Percentiles rank a stretch among this genome's conserved stretches.
phyloP scores from a whole-genome alignment of 345 rosid genomes.

The Pugionium dolabratum region DNA sequence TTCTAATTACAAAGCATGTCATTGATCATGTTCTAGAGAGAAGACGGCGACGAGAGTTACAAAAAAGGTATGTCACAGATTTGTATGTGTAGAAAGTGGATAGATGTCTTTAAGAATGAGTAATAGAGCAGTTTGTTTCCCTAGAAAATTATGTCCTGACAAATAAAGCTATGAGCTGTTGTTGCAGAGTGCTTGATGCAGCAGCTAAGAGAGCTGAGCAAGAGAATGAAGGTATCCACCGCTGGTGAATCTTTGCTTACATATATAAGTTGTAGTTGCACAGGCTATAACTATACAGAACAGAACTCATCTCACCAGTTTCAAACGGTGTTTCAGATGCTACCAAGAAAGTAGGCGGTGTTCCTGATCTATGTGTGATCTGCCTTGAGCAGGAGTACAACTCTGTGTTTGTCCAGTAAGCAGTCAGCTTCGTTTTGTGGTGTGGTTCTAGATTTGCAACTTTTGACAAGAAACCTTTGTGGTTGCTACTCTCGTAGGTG shows the following conservation, averaged over 20 bases:
- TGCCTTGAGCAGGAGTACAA: slow-evolving; percentile 95
- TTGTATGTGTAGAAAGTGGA: slow-evolving; percentile 25
- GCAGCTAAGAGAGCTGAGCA: slow-evolving; percentile 72
- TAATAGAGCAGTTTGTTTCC: no score
- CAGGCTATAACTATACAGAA: neutral
- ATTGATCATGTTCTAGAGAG: slow-evolving; percentile 66
- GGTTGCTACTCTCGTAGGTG: slow-evolving; percentile 50
- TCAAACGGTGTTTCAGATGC: slow-evolving; percentile 44
- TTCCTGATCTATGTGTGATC: slow-evolving; percentile 93
- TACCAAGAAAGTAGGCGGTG: slow-evolving; percentile 53
- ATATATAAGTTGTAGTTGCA: neutral
- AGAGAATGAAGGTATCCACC: slow-evolving; percentile 57
- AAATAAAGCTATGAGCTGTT: slow-evolving; percentile 28
- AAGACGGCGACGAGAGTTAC: slow-evolving; percentile 63
- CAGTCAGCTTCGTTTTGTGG: neutral
- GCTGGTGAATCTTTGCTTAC: neutral
- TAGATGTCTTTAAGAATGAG: neutral
- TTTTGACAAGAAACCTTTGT: neutral
- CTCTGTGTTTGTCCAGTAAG: slow-evolving; percentile 90
- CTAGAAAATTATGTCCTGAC: neutral
- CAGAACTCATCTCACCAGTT: slow-evolving; percentile 41
- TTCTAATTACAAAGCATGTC: slow-evolving; percentile 66
- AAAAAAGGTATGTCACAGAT: slow-evolving; percentile 66
- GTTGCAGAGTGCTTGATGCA: slow-evolving; percentile 88
- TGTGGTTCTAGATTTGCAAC: no score